A percentile compares a stretch with the other conserved stretches of the same genome.
Evolutionary conservation across 1,284 basidiomycete species (phyloP).

Genomic region (Marasmius fiardii): DNA sequence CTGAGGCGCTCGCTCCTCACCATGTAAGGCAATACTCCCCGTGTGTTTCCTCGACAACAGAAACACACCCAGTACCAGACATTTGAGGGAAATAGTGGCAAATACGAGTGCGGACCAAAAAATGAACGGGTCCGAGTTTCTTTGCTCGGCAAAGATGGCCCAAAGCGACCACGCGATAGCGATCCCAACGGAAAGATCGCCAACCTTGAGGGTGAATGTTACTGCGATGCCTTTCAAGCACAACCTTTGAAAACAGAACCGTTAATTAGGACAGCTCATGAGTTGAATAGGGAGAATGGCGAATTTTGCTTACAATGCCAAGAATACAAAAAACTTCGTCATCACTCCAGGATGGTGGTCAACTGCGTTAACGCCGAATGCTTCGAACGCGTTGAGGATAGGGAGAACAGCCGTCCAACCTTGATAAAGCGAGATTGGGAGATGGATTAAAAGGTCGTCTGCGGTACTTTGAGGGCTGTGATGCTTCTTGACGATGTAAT

Average conservation of each 20-base stretch:
- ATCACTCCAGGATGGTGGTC: constrained; percentile 72
- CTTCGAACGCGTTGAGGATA: constrained; percentile 85
- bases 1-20: constrained; percentile 86
- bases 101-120: constrained; percentile 90
- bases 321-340: constrained; percentile 94
- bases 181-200: constrained; percentile 86
- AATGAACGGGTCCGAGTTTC: constrained; percentile 72
- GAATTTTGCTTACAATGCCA: constrained; percentile 56
- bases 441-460: constrained; percentile 81
- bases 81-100: constrained; percentile 80
- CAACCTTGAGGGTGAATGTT: constrained; percentile 92
- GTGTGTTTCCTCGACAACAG: constrained; percentile 43
- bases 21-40: constrained; percentile 57
- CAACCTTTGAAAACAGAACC: constrained; percentile 62
- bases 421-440: constrained; percentile 92
- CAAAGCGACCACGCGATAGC: constrained; percentile 83
- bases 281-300: no score
- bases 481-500: constrained; percentile 88
- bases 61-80: constrained; percentile 73
- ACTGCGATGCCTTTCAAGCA: constrained; percentile 93
- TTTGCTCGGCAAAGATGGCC: constrained; percentile 79
- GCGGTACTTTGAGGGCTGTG: constrained; percentile 61
- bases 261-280: no score
- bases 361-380: constrained; percentile 80
- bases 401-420: constrained; percentile 94